Percentiles rank a stretch among this genome's conserved stretches.
Conservation (phyloP, 2,329 filamentous ascomycete genomes). For the Neofusicoccum sp. region DNA sequence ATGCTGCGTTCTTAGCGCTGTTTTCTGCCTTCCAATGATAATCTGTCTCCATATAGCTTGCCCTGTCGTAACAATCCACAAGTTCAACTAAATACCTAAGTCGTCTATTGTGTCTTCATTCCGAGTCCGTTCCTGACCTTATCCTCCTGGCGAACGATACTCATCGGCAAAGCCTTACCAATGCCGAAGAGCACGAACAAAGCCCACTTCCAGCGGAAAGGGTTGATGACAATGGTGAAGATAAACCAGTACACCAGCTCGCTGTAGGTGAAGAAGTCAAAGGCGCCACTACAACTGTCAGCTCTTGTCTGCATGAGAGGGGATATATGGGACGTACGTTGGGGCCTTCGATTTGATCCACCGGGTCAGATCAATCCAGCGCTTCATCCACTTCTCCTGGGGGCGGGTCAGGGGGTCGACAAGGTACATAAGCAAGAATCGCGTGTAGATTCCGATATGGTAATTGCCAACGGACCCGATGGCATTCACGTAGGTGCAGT, state of each 20-base stretch:
- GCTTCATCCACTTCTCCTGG: constrained; percentile 70
- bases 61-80: too few species aligned
- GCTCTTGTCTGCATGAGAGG: background rate
- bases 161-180: constrained; percentile 63
- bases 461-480: constrained; percentile 83
- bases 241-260: constrained; percentile 84
- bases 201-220: constrained; percentile 89
- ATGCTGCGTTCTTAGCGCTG: too few species aligned
- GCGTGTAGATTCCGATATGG: constrained; percentile 87
- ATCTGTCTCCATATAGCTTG: too few species aligned
- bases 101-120: background rate
- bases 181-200: constrained; percentile 78
- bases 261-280: constrained; percentile 87
- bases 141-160: constrained; percentile 66
- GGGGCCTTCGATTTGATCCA: constrained; percentile 68
- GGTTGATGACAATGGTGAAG: constrained; percentile 76
- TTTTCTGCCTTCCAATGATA: too few species aligned
- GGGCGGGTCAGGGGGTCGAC: constrained; percentile 74
- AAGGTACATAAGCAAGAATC: constrained; percentile 83
- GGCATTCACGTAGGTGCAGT: constrained; percentile 77
- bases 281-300: constrained; percentile 57
- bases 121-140: constrained; percentile 44
- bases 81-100: too few species aligned
- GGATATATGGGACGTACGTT: constrained; percentile 21
- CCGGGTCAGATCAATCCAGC: constrained; percentile 83